Conservation (phyloP, 2,329 filamentous ascomycete genomes). For the Cladophialophora immunda region DNA sequence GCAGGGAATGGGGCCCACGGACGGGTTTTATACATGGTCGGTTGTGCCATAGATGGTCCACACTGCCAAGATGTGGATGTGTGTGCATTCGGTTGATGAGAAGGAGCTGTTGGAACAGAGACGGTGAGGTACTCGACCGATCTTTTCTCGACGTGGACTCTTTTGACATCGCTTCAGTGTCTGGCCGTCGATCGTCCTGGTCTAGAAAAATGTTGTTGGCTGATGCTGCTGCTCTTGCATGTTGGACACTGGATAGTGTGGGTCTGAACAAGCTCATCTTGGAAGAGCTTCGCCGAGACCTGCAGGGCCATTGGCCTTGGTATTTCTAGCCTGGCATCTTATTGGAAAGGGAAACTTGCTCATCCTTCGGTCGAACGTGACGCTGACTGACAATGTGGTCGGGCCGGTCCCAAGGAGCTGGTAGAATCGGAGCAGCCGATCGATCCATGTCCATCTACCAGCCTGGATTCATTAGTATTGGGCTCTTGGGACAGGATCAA, state of each 20-base stretch:
- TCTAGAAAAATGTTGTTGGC: no score
- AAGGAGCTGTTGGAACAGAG: background rate
- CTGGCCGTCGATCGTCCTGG: background rate
- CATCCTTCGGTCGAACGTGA: background rate
- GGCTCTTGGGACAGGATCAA: background rate
- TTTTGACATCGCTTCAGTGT: background rate
- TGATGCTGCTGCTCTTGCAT: background rate
- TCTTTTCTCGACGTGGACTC: constrained; percentile 1
- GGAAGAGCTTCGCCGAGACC: background rate
- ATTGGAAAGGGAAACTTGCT: background rate
- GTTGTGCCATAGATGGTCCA: constrained; percentile 1
- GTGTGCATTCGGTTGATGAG: background rate
- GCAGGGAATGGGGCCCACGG: background rate
- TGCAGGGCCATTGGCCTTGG: background rate
- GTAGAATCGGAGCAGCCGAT: background rate
- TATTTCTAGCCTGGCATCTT: background rate
- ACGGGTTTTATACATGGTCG: background rate
- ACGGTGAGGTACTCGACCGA: background rate
- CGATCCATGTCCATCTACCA: background rate
- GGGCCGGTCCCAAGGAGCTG: background rate
- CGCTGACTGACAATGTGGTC: background rate
- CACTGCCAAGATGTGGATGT: background rate
- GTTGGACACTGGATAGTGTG: background rate
- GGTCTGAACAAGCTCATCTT: constrained; percentile 1
- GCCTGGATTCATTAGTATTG: background rate